Percentiles rank a stretch among this genome's conserved stretches.
These are phyloP conservation scores for Paradendryphiella salina DNA, from an alignment of 2,329 filamentous ascomycete genomes.

Conservation along the genomic window DNA sequence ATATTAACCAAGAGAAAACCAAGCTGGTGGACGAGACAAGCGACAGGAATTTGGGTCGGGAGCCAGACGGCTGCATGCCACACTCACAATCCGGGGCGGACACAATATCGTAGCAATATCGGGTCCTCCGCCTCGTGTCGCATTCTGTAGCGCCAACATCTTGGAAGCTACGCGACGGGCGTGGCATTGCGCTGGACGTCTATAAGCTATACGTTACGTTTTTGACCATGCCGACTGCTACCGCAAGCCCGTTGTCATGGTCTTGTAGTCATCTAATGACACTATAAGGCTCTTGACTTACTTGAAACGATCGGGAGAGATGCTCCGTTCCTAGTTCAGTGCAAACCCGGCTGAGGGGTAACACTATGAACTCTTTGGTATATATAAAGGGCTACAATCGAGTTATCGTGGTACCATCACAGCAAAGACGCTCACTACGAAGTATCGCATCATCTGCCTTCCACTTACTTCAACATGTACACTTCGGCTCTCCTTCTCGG, in stretches of 20 bases:
- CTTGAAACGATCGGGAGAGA: background rate
- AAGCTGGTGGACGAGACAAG: background rate
- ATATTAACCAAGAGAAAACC: conserved; percentile 24
- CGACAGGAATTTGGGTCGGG: background rate
- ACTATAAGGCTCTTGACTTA: conserved; percentile 8
- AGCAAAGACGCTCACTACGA: background rate
- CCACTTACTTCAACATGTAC: conserved; percentile 18
- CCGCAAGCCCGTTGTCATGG: background rate
- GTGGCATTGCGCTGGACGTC: conserved; percentile 5
- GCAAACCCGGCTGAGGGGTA: background rate
- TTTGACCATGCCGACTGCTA: conserved; percentile 9
- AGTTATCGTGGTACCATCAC: background rate
- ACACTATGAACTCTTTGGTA: background rate
- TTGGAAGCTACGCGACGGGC: conserved; percentile 6
- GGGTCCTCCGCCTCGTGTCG: conserved; percentile 4
- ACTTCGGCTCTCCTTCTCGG: conserved; percentile 24
- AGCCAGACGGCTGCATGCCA: background rate
- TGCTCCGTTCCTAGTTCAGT: conserved; percentile 1
- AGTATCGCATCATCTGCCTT: background rate
- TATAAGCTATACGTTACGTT: conserved; percentile 5
- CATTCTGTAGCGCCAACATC: background rate
- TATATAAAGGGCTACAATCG: conserved; percentile 9
- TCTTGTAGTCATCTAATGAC: conserved; percentile 9
- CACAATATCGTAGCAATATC: conserved; percentile 25
- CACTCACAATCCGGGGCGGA: conserved; percentile 3